Percentiles rank a stretch among this genome's conserved stretches.
These are phyloP conservation scores for Halophytophthora polymorphica DNA, from an alignment of 352 stramenopile genomes.

Conservation along the genomic window DNA sequence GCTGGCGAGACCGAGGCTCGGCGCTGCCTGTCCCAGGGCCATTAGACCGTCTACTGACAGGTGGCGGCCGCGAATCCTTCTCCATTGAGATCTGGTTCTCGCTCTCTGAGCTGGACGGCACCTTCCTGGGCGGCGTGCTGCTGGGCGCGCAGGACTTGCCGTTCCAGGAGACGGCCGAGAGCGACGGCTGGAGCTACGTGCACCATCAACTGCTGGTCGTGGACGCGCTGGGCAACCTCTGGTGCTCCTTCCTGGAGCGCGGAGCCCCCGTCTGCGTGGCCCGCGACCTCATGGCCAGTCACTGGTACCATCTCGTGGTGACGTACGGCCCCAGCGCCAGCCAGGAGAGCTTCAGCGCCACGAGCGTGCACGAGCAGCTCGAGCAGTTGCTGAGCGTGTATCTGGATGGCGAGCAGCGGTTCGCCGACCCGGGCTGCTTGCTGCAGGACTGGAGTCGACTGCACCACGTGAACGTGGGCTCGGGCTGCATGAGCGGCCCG, in stretches of 20 bases:
- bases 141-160: constrained; percentile 58
- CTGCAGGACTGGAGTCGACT: constrained; percentile 48
- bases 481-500: constrained; percentile 59
- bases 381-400: constrained; percentile 43
- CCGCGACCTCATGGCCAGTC: constrained; percentile 40
- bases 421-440: constrained; percentile 32
- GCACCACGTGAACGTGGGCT: constrained; percentile 51
- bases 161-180: constrained; percentile 35
- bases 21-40: constrained; percentile 41
- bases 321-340: constrained; percentile 35
- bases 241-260: constrained; percentile 47
- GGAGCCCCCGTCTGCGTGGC: constrained; percentile 47
- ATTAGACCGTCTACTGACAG: constrained; percentile 34
- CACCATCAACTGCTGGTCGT: constrained; percentile 63
- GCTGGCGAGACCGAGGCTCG: constrained; percentile 60
- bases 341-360: constrained; percentile 17
- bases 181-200: constrained; percentile 46
- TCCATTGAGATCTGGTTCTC: constrained; percentile 71
- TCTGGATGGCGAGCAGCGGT: constrained; percentile 55
- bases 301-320: constrained; percentile 72
- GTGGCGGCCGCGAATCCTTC: constrained; percentile 29
- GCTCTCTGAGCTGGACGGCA: constrained; percentile 47
- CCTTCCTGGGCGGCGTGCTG: constrained; percentile 53
- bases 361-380: constrained; percentile 13
- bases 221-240: constrained; percentile 57